These are phyloP conservation scores for Polychytrium aggregatum DNA, from an alignment of 192 early-diverging fungal species.

Conservation along the genomic window DNA sequence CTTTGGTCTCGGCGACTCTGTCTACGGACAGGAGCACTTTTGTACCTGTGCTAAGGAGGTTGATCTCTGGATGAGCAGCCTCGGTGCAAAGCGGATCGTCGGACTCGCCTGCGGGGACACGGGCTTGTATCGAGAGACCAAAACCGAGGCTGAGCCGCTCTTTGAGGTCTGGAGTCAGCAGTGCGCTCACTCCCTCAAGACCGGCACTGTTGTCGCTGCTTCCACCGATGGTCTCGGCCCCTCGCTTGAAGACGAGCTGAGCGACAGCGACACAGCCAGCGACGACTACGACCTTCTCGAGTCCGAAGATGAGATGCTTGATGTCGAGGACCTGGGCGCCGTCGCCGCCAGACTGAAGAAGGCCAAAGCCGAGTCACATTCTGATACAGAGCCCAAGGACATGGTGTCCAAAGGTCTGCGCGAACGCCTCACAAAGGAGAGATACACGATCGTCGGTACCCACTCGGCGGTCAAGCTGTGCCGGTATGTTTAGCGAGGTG, in stretches of 20 bases:
- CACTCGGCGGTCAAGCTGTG: slow-evolving; percentile 61
- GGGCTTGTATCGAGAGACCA: no score
- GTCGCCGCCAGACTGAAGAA: slow-evolving; percentile 50
- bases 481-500: slow-evolving; percentile 30
- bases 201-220: slow-evolving; percentile 11
- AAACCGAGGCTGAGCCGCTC: slow-evolving; percentile 31
- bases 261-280: slow-evolving; percentile 25
- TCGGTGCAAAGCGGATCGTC: slow-evolving; percentile 51
- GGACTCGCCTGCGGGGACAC: slow-evolving; percentile 48
- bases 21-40: slow-evolving; percentile 50
- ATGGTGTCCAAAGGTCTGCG: slow-evolving; percentile 11
- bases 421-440: slow-evolving; percentile 39
- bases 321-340: slow-evolving; percentile 62
- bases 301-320: slow-evolving; percentile 49
- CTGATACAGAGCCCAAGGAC: slow-evolving; percentile 17
- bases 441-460: slow-evolving; percentile 59
- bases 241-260: slow-evolving; percentile 30
- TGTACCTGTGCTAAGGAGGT: slow-evolving; percentile 40
- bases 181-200: no score
- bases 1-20: slow-evolving; percentile 62
- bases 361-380: slow-evolving; percentile 32
- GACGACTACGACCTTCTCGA: slow-evolving; percentile 34
- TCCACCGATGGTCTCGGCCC: slow-evolving; percentile 11
- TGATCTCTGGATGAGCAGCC: slow-evolving; percentile 46
- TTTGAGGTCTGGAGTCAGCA: no score